These are phyloP conservation scores for Crithidia acanthocephali DNA, from an alignment of 208 protist genomes.

Conservation along the genomic window DNA sequence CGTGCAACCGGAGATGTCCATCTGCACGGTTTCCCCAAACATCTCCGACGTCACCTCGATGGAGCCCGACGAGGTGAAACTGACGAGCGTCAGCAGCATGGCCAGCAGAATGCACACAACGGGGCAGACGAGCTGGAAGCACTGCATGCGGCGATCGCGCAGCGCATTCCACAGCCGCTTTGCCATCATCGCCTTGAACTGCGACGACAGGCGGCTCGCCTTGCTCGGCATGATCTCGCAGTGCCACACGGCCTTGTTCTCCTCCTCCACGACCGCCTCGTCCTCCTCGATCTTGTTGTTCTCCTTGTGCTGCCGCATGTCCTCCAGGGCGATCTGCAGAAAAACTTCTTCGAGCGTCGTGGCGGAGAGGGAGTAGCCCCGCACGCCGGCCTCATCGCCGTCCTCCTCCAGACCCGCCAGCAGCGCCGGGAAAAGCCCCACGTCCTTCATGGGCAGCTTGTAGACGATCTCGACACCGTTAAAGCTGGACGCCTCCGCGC, in stretches of 20 bases:
- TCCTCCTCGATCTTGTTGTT: constrained; percentile 12
- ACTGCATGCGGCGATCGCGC: constrained; percentile 69
- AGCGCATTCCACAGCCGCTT: constrained; percentile 64
- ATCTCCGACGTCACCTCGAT: constrained; percentile 40
- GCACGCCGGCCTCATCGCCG: constrained; percentile 37
- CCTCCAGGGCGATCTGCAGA: constrained; percentile 49
- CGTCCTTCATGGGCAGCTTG: constrained; percentile 46
- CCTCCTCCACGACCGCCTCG: constrained; percentile 32
- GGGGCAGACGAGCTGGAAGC: constrained; percentile 78
- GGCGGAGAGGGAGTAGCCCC: constrained; percentile 56
- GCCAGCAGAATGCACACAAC: constrained; percentile 68
- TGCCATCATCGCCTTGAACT: constrained; percentile 59
- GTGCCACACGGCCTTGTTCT: constrained; percentile 25
- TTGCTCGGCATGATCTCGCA: constrained; percentile 29
- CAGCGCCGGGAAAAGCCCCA: constrained; percentile 41
- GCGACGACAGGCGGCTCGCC: constrained; percentile 22
- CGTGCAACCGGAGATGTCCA: constrained; percentile 41
- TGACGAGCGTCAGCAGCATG: constrained; percentile 63
- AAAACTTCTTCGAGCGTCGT: constrained; percentile 86
- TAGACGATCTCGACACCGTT: constrained; percentile 45
- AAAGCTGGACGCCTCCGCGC: constrained; percentile 31
- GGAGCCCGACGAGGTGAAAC: constrained; percentile 23
- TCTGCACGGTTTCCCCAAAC: constrained; percentile 46
- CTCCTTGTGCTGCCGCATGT: constrained; percentile 25
- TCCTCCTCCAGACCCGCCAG: constrained; percentile 47